Base-by-base conservation (phyloP, 1,139 yeast species). In the Lodderomyces elongisporus region DNA sequence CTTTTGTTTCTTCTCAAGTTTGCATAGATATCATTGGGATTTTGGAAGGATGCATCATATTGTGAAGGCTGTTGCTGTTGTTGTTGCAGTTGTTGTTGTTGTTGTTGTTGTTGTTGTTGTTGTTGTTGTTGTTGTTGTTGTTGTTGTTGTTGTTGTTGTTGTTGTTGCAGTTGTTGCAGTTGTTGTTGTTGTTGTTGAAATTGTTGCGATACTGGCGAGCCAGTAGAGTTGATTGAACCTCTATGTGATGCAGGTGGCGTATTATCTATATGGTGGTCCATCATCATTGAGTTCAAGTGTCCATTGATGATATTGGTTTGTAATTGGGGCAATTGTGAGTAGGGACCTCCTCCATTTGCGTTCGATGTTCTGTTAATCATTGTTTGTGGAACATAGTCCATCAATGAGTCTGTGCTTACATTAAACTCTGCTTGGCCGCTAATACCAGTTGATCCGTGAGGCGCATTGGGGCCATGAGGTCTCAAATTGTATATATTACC, bases 221-320 rank as follows among this genome's bases (percentile, higher is more conserved):
- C 55, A 24, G 58, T 38, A 5, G 69, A 60, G 52, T 48, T 56
- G 24, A 58, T 38, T 5, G 69, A 60, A 17, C 62, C 56, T 44
- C 64, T 66, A 32, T 53, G 53, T 3, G 68, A 60, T 17, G 51
- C 43, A n/a, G 71, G 70, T 1, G 73, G 73, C 1, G 72, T 66
- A n/a, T 13, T 13, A n/a, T n/a, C n/a, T 39, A 32, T 36, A 22
- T 64, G 69, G 40, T 61, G 64, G 36, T 66, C 71, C 56, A 59
- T 52, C 66, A 62, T 60, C 66, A 62, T 59, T 12, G 59, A 43
- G 32, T 58, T 53, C 39, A 54, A 54, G 25, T 48, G 51, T 47
- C 48, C 24, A 24, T 24, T 24, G 12, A 13, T n/a, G 12, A 24
- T 6, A 10, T 10, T 10, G 7, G 12, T 24, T 13, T 24, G 26